phyloP scores from a whole-genome alignment of 2,329 filamentous ascomycete genomes.

The Periconia sp. region DNA sequence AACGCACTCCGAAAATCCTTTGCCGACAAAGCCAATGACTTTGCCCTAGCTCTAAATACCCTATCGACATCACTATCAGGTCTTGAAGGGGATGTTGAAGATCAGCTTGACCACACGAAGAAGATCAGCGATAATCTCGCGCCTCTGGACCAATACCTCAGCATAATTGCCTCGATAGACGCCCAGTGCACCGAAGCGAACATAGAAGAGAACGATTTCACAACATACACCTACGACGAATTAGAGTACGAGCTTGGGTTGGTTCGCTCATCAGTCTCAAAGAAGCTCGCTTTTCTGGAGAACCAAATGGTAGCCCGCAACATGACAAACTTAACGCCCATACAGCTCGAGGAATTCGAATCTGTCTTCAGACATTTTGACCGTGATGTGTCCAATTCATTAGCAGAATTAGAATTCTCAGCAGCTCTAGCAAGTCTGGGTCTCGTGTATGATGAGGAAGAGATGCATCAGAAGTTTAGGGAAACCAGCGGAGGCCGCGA shows the following conservation, averaged over 20 bases:
- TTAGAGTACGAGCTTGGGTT: slow-evolving; percentile 90
- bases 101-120: slow-evolving; percentile 87
- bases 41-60: slow-evolving; percentile 92
- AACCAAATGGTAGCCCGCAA: slow-evolving; percentile 98
- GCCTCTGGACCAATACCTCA: slow-evolving; percentile 88
- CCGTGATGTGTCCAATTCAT: slow-evolving; percentile 84
- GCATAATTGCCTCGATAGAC: slow-evolving; percentile 84
- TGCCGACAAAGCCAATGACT: slow-evolving; percentile 98
- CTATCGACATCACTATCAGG: slow-evolving; percentile 94
- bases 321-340: slow-evolving; percentile 98
- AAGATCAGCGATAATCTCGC: slow-evolving; percentile 83
- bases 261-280: slow-evolving; percentile 89
- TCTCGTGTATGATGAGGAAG: slow-evolving; percentile 93
- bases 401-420: slow-evolving; percentile 94
- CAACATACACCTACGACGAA: slow-evolving; percentile 98
- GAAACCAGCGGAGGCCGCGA: slow-evolving; percentile 81
- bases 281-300: slow-evolving; percentile 95
- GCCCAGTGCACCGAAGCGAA: slow-evolving; percentile 93
- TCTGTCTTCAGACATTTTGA: slow-evolving; percentile 98
- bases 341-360: slow-evolving; percentile 98
- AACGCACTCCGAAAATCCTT: slow-evolving; percentile 91
- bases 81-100: slow-evolving; percentile 95
- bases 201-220: slow-evolving; percentile 99
- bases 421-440: slow-evolving; percentile 94
- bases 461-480: slow-evolving; percentile 95